Base-by-base conservation (phyloP, 768 basidiomycete genomes). In the Lyophyllum semitale region DNA sequence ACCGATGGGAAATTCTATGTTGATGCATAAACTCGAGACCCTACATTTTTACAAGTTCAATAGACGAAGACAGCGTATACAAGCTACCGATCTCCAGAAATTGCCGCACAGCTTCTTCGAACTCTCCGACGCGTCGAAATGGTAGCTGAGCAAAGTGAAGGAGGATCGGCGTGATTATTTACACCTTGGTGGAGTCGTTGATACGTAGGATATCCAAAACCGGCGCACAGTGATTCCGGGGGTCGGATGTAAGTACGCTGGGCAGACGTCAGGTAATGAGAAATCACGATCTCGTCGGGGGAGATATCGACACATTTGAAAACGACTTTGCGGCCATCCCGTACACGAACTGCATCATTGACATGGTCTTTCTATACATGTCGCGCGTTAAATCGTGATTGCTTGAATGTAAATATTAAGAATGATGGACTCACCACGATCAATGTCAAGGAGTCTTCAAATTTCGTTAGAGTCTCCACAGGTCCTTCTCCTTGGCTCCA, bases 81-180 rank as follows among this genome's bases (percentile, higher is more conserved):
- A 40, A 23, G 18, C 6, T 40, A 29, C 41, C 5, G 13, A 60
- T 59, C 51, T 62, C 48, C 11, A 64, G 41, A 29, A 57, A 52
- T 50, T 64, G 63, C 11, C 51, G 30, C 33, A 59, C 29, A 8
- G 55, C 53, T 20, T 64, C 63, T 0, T 48, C n/a, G 33, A 54
- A 29, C 33, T 66, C 64, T 13, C 41, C 53, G 15, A 60, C 29
- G 15, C 26, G 29, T 15, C 58, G 30, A 37, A 64, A 64, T 27
- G 35, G 38, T 5, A 61, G 49, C 7, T 26, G 17, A 22, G 29
- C 18, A 29, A 53, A 66, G 8, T 37, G 17, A 1, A 44, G 25
- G 1, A 64, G 56, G 8, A 59, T 41, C 5, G 64, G 61, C 59
- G 62, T 62, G 33, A 62, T 54, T 26, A 64, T 27, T 15, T 51